phyloP scores from a whole-genome alignment of 2,329 filamentous ascomycete species.

The Davidsoniella eucalypti region DNA sequence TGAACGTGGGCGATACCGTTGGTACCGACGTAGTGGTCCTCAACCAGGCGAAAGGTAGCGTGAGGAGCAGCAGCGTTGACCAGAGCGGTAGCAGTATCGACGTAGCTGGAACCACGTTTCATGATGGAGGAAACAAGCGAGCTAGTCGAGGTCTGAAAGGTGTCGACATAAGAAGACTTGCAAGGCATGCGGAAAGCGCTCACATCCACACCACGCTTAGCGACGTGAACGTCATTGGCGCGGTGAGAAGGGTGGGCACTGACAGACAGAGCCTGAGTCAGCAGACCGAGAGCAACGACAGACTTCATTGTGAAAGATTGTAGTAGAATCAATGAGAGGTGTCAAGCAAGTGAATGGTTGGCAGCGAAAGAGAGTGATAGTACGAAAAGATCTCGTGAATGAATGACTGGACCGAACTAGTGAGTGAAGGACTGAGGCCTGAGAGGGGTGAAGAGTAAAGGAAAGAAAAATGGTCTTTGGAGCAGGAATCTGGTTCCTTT shows the following conservation, averaged over 20 bases:
- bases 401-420: neutral
- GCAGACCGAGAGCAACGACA: conserved; percentile 20
- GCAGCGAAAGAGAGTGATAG: neutral
- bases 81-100: conserved; percentile 27
- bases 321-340: neutral
- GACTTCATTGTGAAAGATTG: conserved; percentile 19
- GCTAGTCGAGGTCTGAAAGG: conserved; percentile 15
- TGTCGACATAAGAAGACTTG: conserved; percentile 20
- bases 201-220: conserved; percentile 20
- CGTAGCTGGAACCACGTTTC: conserved; percentile 18
- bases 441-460: conserved; percentile 9
- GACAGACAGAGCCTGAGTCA: conserved; percentile 20
- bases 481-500: no score
- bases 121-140: conserved; percentile 15
- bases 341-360: neutral
- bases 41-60: conserved; percentile 31
- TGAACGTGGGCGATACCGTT: conserved; percentile 41
- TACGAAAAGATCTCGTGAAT: neutral
- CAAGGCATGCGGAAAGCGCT: conserved; percentile 20
- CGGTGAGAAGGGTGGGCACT: conserved; percentile 20
- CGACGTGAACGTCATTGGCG: conserved; percentile 12
- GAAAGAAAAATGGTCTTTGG: neutral
- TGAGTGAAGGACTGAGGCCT: conserved; percentile 1
- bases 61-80: conserved; percentile 23
- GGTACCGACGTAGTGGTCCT: conserved; percentile 35